Base-by-base conservation (phyloP, 768 basidiomycete genomes). In the Plicaturopsis crispa region DNA sequence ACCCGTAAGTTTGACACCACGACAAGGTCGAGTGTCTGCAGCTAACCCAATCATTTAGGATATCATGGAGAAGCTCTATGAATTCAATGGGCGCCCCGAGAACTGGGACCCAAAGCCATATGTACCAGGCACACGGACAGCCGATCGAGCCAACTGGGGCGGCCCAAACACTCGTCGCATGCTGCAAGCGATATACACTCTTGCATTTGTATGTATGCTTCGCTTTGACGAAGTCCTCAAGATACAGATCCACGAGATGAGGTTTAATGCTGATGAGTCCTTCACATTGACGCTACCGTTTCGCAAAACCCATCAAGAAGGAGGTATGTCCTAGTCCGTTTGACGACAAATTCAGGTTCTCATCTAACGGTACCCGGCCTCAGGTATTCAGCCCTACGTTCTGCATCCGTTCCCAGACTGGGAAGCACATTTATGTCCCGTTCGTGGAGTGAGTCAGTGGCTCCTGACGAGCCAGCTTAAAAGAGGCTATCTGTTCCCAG, bases 211-310 rank as follows among this genome's bases (percentile, higher is more conserved):
- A 0, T 65, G 61, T 34, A 33, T 65, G 6, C 47, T 63, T 0
- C 55, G 53, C 3, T 50, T 58, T 34, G 58, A 63, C 36, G 60
- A 65, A 31, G 62, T 57, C 1, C 46, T 65, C 1, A 61, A 61
- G 31, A 57, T 65, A 13, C 46, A 55, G 24, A 19, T 46, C 4
- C 47, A 59, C n/a, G 41, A 65, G 13, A 44, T 62, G 7, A 35
- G 35, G 3, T 6, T 42, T 18, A 11, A 48, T 6, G 19, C 20
- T n/a, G 41, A 39, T 2, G 24, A 21, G 2, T 36, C 43, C 6
- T 39, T 57, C 8, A 40, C 43, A 13, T 42, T 62, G 16, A 48
- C 36, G 3, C 38, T 61, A 6, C 47, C 49, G 12, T 58, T 50
- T 23, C 40, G 47, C 0, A 63, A 61, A 38, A 60, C 53, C 3